A percentile compares a stretch with the other conserved stretches of the same genome.
These are phyloP conservation scores for Pseudognaphalium luteoalbum DNA, from an alignment of 129 eudicot species.

Conservation along the genomic window DNA sequence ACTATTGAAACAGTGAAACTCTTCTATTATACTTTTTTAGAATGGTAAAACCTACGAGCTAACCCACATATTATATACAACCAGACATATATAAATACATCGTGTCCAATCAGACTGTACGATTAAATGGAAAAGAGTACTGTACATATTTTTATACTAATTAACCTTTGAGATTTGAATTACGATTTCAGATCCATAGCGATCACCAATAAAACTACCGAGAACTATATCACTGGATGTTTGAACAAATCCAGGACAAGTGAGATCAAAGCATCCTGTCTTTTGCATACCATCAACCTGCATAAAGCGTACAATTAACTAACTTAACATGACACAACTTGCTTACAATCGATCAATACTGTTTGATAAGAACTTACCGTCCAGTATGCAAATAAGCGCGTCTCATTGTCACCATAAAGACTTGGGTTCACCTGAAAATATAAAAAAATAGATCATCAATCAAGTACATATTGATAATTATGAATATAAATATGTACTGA, in stretches of 20 bases:
- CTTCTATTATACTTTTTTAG: background rate
- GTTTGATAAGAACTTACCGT: constrained; percentile 39
- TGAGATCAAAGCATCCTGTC: constrained; percentile 79
- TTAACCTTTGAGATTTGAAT: constrained; percentile 34
- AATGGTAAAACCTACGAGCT: too few relatives aligned
- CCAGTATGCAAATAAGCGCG: constrained; percentile 59
- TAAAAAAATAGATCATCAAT: background rate
- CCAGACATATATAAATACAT: background rate
- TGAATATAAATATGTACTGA: background rate
- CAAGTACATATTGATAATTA: background rate
- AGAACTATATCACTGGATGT: constrained; percentile 23
- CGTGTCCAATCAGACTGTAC: background rate
- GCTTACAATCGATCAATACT: background rate
- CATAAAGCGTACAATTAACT: background rate
- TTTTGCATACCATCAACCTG: constrained; percentile 53
- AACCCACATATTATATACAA: background rate
- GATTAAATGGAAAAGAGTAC: background rate
- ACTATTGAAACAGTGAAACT: background rate
- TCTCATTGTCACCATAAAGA: constrained; percentile 55
- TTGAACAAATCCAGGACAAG: constrained; percentile 83
- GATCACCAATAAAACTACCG: constrained; percentile 22
- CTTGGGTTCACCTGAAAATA: constrained; percentile 56
- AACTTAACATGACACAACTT: background rate
- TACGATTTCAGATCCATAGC: constrained; percentile 21
- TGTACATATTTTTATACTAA: background rate